These are phyloP conservation scores for Colletotrichum liriopes DNA, from an alignment of 2,329 filamentous ascomycete genomes.

Conservation along the genomic window DNA sequence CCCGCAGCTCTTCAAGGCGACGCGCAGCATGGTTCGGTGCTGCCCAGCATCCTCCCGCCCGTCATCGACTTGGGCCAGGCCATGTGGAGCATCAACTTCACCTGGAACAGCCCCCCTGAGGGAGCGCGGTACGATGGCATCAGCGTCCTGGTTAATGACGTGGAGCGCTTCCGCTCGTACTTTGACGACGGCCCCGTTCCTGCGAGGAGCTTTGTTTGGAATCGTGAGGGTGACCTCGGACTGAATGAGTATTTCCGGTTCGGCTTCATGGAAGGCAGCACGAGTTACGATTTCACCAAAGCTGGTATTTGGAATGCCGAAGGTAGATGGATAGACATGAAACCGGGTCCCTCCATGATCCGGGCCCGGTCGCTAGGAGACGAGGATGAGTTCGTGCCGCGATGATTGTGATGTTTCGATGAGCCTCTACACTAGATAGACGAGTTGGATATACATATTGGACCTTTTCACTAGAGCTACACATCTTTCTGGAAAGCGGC, in stretches of 20 bases:
- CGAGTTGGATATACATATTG: background rate
- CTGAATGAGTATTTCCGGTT: conserved; percentile 84
- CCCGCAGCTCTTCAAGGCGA: conserved; percentile 80
- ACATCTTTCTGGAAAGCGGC: background rate
- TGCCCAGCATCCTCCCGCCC: conserved; percentile 69
- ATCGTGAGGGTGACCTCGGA: conserved; percentile 60
- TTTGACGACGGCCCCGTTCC: conserved; percentile 69
- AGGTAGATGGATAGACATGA: conserved; percentile 78
- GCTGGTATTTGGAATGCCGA: conserved; percentile 79
- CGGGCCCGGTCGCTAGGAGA: conserved; percentile 46
- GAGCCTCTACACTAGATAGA: conserved; percentile 11
- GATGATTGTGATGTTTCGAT: conserved; percentile 33
- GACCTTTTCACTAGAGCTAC: background rate
- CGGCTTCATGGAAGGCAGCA: conserved; percentile 78
- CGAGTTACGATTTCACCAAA: conserved; percentile 80
- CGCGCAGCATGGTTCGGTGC: conserved; percentile 72
- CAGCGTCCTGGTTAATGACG: conserved; percentile 87
- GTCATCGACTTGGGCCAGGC: conserved; percentile 61
- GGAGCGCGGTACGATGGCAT: conserved; percentile 78
- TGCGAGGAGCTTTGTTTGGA: conserved; percentile 71
- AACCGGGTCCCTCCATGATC: conserved; percentile 70
- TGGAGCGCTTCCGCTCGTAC: conserved; percentile 84
- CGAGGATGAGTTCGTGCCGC: conserved; percentile 45
- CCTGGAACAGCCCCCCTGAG: conserved; percentile 62
- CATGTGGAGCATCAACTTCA: conserved; percentile 77